Evolutionary conservation across 768 basidiomycete genomes (phyloP).

Genomic region (Lactifluus hygrophoroides): DNA sequence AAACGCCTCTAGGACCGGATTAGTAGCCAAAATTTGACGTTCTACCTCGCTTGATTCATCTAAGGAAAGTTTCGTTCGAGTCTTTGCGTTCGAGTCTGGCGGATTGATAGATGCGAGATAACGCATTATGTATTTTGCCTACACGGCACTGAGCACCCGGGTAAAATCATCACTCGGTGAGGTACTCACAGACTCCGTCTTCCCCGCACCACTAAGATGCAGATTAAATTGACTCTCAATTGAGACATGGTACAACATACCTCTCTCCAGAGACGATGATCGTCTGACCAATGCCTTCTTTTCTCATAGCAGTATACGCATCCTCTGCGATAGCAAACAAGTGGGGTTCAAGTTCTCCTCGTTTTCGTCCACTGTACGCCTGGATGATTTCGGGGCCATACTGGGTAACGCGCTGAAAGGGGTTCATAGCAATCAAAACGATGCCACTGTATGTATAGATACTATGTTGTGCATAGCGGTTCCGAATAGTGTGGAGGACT

Average conservation of each 20-base stretch:
- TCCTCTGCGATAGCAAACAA: constrained; percentile 99
- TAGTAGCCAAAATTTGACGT: constrained; percentile 96
- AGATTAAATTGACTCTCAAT: constrained; percentile 17
- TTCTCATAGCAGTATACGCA: constrained; percentile 95
- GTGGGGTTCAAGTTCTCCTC: constrained; percentile 96
- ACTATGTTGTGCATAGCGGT: constrained; percentile 93
- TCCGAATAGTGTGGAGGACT: constrained; percentile 96
- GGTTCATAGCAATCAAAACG: constrained; percentile 97
- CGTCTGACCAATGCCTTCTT: constrained; percentile 90
- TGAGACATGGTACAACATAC: constrained; percentile 34
- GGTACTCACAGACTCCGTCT: constrained; percentile 84
- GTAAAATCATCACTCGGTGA: not conserved
- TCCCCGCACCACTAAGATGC: constrained; percentile 81
- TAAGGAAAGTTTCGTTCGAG: constrained; percentile 61
- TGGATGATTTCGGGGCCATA: constrained; percentile 98
- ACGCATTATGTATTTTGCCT: constrained; percentile 99
- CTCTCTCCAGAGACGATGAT: constrained; percentile 99
- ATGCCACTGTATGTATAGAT: constrained; percentile 99
- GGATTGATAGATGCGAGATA: constrained; percentile 98
- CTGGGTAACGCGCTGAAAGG: constrained; percentile 93
- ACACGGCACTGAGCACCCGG: constrained; percentile 13
- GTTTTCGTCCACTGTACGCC: constrained; percentile 84
- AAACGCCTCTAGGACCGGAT: constrained; percentile 97
- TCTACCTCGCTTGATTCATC: constrained; percentile 94
- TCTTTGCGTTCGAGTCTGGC: constrained; percentile 48